phyloP scores from a whole-genome alignment of 2,329 filamentous ascomycete species.

The Monilinia fructicola region DNA sequence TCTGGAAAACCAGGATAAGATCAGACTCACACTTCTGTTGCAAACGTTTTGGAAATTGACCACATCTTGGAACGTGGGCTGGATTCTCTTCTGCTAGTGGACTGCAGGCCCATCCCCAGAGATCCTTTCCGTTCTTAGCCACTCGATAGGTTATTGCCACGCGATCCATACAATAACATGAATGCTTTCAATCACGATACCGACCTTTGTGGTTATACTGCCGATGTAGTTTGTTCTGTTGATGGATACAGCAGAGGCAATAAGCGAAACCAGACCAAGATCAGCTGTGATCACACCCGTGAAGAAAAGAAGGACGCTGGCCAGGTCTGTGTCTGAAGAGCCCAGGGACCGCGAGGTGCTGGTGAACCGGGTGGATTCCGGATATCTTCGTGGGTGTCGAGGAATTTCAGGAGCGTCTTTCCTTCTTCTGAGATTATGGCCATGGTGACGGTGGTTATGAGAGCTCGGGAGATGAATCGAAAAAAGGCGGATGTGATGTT shows the following conservation, averaged over 20 bases:
- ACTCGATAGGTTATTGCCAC: conserved; percentile 29
- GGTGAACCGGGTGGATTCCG: background rate
- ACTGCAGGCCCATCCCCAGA: conserved; percentile 33
- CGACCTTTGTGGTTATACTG: conserved; percentile 23
- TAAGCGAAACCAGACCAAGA: conserved; percentile 26
- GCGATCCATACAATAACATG: conserved; percentile 29
- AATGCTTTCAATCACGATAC: conserved; percentile 23
- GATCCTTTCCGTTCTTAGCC: conserved; percentile 30
- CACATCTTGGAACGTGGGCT: conserved; percentile 29
- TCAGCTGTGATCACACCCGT: conserved; percentile 25
- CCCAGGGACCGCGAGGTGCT: conserved; percentile 10
- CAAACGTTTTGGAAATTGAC: conserved; percentile 32
- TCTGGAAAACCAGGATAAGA: background rate
- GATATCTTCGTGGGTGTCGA: conserved; percentile 8
- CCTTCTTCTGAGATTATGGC: conserved; percentile 10
- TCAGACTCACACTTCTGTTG: conserved; percentile 25
- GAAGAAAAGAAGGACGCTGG: conserved; percentile 29
- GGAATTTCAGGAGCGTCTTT: background rate
- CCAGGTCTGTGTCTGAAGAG: conserved; percentile 21
- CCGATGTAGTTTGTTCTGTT: conserved; percentile 28
- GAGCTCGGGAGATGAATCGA: conserved; percentile 3
- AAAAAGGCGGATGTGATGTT: background rate
- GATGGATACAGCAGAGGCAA: conserved; percentile 26
- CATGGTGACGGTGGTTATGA: conserved; percentile 2
- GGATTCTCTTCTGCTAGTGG: conserved; percentile 29